Percentiles rank a stretch among this genome's conserved stretches.
These are phyloP conservation scores for Sodiomyces alkalinus DNA, from an alignment of 2,329 filamentous ascomycete species.

Conservation along the genomic window DNA sequence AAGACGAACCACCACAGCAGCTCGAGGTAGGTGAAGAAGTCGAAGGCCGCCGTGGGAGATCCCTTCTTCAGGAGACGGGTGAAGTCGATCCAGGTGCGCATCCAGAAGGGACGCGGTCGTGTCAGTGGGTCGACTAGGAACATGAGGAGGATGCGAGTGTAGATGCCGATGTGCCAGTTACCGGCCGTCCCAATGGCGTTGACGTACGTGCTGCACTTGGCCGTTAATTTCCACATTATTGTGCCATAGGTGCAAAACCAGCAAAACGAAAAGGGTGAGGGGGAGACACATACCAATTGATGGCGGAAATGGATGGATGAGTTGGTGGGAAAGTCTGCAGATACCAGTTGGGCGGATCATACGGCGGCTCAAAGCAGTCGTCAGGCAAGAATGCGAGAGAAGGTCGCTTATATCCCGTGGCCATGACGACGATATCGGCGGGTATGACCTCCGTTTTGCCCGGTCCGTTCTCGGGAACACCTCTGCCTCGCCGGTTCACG, in stretches of 20 bases:
- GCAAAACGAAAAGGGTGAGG: neutral
- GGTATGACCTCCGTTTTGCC: conserved; percentile 51
- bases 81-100: conserved; percentile 79
- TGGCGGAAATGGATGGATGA: conserved; percentile 60
- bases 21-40: conserved; percentile 83
- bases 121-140: conserved; percentile 69
- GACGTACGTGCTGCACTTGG: conserved; percentile 49
- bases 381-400: conserved; percentile 58
- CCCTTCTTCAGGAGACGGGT: conserved; percentile 54
- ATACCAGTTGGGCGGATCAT: conserved; percentile 75
- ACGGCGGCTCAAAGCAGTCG: conserved; percentile 58
- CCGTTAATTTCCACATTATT: no score
- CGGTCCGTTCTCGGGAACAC: conserved; percentile 62
- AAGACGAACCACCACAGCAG: conserved; percentile 77
- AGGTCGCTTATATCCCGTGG: conserved; percentile 67
- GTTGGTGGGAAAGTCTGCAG: conserved; percentile 69
- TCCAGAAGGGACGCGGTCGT: conserved; percentile 55
- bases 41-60: conserved; percentile 62
- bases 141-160: conserved; percentile 75
- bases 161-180: conserved; percentile 83
- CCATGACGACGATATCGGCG: conserved; percentile 68
- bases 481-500: conserved; percentile 57
- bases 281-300: conserved; percentile 40
- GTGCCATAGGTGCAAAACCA: no score
- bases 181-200: conserved; percentile 70